A percentile compares a stretch with the other conserved stretches of the same genome.
Conservation (phyloP, 139 green algal genomes). For the Chlamydomonas incerta region DNA sequence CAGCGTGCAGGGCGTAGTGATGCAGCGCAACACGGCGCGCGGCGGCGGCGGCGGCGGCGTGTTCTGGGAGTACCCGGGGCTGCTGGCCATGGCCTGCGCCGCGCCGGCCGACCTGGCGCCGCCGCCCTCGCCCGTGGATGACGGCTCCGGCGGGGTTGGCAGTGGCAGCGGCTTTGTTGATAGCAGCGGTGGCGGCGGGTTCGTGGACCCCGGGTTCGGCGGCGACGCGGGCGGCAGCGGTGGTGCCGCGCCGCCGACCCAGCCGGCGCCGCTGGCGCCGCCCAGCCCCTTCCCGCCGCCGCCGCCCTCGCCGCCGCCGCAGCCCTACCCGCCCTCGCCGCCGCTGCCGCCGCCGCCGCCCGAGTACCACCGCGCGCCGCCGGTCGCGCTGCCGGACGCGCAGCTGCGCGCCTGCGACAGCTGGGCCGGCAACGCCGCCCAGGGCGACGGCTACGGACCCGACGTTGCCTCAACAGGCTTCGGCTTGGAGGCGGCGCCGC, state of each 20-base stretch:
- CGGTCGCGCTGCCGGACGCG: not conserved
- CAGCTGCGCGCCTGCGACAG: not conserved
- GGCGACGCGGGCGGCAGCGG: too few species aligned
- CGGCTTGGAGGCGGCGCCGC: not conserved
- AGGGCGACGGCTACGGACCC: not conserved
- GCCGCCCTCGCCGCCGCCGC: not conserved
- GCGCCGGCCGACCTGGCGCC: not conserved
- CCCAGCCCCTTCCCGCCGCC: not conserved
- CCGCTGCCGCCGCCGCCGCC: not conserved
- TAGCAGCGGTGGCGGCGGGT: not conserved
- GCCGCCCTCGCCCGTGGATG: not conserved
- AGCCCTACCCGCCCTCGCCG: not conserved
- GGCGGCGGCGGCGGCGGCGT: constrained; percentile 20
- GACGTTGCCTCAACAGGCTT: constrained; percentile 1
- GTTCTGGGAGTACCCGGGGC: constrained; percentile 7
- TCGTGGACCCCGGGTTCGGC: too few species aligned
- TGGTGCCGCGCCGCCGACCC: too few species aligned
- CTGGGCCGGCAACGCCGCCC: not conserved
- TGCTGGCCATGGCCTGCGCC: not conserved
- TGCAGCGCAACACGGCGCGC: not conserved
- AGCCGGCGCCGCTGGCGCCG: not conserved
- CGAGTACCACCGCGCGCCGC: not conserved
- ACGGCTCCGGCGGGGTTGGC: not conserved
- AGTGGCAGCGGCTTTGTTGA: not conserved
- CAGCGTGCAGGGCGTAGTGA: not conserved